These are phyloP conservation scores for Naganishia albida DNA, from an alignment of 1,284 basidiomycete genomes.

Conservation along the genomic window DNA sequence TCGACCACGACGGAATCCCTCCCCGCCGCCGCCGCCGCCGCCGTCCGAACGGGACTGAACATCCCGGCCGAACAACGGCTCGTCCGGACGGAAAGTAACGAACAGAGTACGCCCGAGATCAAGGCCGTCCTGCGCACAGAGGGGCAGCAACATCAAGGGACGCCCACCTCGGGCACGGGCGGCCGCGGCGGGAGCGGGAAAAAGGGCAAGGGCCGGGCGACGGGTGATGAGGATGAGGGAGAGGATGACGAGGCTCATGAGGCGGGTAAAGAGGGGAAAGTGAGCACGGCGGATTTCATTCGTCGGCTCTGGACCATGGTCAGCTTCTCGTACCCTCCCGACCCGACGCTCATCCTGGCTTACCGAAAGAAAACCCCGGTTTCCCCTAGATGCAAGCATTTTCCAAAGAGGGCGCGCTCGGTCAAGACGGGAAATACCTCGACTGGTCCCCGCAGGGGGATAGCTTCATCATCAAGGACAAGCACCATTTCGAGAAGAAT, in stretches of 20 bases:
- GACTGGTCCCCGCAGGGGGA: slow-evolving; percentile 84
- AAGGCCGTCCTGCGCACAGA: slow-evolving; percentile 3
- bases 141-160: slow-evolving; percentile 1
- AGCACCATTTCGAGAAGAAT: slow-evolving; percentile 94
- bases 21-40: neutral
- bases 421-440: slow-evolving; percentile 48
- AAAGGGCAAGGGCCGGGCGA: slow-evolving; percentile 1
- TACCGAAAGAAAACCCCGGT: too few species aligned
- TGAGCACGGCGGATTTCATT: slow-evolving; percentile 20
- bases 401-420: slow-evolving; percentile 9
- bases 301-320: slow-evolving; percentile 24
- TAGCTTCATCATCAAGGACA: slow-evolving; percentile 95
- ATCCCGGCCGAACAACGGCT: neutral
- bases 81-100: slow-evolving; percentile 15
- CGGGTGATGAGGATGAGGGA: slow-evolving; percentile 5
- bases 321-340: neutral
- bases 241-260: slow-evolving; percentile 9
- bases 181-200: too few species aligned
- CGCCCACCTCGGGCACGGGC: neutral
- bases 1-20: neutral
- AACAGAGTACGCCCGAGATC: slow-evolving; percentile 5
- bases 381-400: slow-evolving; percentile 21
- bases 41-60: too few species aligned
- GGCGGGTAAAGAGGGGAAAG: slow-evolving; percentile 24
- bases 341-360: too few species aligned